Evolutionary conservation across 306 rosid species (phyloP), one percentile per base, ranked within the genome.

Genomic region (Aeschynomene evenia): DNA sequence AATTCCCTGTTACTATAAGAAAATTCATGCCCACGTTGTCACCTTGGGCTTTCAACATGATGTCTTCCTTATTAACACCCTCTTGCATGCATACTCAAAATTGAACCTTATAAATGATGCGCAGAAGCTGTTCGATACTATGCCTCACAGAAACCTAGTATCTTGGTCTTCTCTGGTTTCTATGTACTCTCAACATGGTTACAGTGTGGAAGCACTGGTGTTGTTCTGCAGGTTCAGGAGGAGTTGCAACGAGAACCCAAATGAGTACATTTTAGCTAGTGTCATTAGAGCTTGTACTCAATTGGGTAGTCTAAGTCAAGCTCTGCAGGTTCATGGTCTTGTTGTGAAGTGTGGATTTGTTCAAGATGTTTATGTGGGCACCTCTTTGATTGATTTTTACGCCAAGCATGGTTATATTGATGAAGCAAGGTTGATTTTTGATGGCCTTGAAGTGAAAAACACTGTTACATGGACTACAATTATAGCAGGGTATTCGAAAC

Each of bases 141-240:
- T 93, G 96, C 77, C 90, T 65, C 81, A 82, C 0, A 86, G 78
- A 71, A 93, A 88, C 71, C 72, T 83, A 6, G 78, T 90, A 60
- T 78, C 93, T 79, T 88, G 93, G 96, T 88, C 96, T 62, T 81
- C 96, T 0, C 66, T 82, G 88, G 81, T 92, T 85, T 92, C 98
- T 18, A 86, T 85, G 89, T 86, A 88, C 67, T 76, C 87, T 79
- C 84, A 76, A 33, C 88, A 80, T 54, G 72, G 84, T 21, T 76
- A 33, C 40, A 71, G 43, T 16, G 63, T 74, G 71, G 82, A 88
- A 46, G 96, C 96, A 21, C 70, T 86, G 80, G 14, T 40, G 33
- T 54, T 83, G 63, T 93, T 93, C 77, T 68, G 68, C 13, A 70
- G 56, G 40, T 85, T 86, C 50, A 71, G 78, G 64, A 68, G 87